Base-by-base conservation (phyloP, 1,284 basidiomycete species). In the Cronartium quercuum region DNA sequence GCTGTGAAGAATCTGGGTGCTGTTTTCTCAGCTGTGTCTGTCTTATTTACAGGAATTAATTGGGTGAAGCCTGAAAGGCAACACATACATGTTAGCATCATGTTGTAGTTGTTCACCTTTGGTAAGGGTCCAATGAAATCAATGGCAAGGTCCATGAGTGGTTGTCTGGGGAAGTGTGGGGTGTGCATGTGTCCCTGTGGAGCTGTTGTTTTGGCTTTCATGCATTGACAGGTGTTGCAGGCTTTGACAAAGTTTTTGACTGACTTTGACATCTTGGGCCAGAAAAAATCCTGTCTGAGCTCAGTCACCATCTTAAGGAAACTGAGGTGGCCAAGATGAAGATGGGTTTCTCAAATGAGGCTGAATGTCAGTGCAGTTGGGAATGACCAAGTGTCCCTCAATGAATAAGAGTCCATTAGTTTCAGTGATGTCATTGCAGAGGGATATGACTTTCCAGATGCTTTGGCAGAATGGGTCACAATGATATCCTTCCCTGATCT, bases 51-150 rank as follows among this genome's bases (percentile, higher is more conserved):
- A 38, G 62, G 62, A 15, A 64, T 64, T 9, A 40, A 15, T 15
- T 41, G 62, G 24, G 21, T 60, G 38, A 68, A 58, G 15, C 66
- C 51, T 21, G 34, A 68, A 6, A 68, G 24, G 6, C 47, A 18
- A 57, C 66, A 67, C 35, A 47, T 67, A 55, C 40, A 34, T 18
- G 66, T 67, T 24, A 67, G 44, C n/a, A 55, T 67, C 42, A 68
- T 60, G 9, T 68, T 21, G 41, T 58, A 60, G 41, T 68, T 34
- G 24, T 51, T 60, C 6, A 57, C 35, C 18, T 34, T 24, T 38
- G n/a, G 40, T 4, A 68, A 24, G 10, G 66, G 66, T 7, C 66
- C 66, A 7, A 68, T 37, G 41, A 58, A 60, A 40, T 58, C 66
- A 68, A 68, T 37, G 6, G 66, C 51, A 3, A 37, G 12, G 35